Conservation (phyloP, 192 early-diverging fungal genomes). For the Backusella macrospora region DNA sequence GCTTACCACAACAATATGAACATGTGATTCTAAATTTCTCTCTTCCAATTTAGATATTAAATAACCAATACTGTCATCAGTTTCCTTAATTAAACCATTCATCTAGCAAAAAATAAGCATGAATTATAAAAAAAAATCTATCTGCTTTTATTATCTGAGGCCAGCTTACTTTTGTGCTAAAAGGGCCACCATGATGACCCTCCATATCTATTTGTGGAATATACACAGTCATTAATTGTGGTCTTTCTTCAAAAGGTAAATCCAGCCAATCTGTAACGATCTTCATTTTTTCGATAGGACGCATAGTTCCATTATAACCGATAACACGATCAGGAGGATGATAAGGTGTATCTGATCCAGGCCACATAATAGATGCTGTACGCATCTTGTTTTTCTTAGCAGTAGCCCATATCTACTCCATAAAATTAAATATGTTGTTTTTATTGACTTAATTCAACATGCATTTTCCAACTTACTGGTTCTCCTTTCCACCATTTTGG, state of each 20-base stretch:
- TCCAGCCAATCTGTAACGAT: constrained; percentile 78
- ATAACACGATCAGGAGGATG: constrained; percentile 67
- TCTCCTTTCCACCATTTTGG: constrained; percentile 87
- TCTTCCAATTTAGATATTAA: constrained; percentile 55
- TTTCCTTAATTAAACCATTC: constrained; percentile 50
- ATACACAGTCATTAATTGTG: constrained; percentile 78
- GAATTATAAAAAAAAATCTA: neutral
- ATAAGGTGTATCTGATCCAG: constrained; percentile 64
- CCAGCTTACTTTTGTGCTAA: constrained; percentile 56
- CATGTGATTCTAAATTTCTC: constrained; percentile 61
- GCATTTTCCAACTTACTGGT: constrained; percentile 56
- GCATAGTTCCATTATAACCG: constrained; percentile 50
- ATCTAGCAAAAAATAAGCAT: constrained; percentile 44
- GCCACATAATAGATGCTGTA: constrained; percentile 89
- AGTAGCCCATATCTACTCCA: constrained; percentile 78
- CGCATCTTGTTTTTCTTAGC: constrained; percentile 66
- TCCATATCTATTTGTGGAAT: constrained; percentile 78
- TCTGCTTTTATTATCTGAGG: neutral
- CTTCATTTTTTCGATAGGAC: constrained; percentile 58
- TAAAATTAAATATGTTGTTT: neutral
- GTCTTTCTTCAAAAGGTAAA: constrained; percentile 69
- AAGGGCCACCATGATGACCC: constrained; percentile 75
- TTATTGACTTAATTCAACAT: neutral
- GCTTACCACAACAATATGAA: constrained; percentile 60
- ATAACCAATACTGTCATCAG: constrained; percentile 64